phyloP scores from a whole-genome alignment of 305 asterid species.

The Fraxinus sp. region DNA sequence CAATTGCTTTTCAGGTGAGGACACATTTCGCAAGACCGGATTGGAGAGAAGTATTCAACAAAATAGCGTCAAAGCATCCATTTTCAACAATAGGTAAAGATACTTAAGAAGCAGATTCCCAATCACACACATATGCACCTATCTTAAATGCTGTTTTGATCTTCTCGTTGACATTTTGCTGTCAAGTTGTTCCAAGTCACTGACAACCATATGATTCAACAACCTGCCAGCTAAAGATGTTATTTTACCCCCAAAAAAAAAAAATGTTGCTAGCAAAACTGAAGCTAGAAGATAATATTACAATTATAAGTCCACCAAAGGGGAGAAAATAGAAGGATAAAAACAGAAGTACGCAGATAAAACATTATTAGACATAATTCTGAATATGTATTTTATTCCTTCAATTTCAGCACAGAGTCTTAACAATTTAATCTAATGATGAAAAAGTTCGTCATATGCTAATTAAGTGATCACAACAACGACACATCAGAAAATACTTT shows the following conservation, averaged over 20 bases:
- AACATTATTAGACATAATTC: not conserved
- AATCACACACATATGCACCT: not conserved
- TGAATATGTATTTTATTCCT: not conserved
- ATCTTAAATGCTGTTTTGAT: not conserved
- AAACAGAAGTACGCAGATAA: not conserved
- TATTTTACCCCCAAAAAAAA: not conserved
- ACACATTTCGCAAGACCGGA: slow-evolving; percentile 95
- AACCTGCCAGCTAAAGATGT: slow-evolving; percentile 3
- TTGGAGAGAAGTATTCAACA: slow-evolving; percentile 82
- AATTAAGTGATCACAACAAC: not conserved
- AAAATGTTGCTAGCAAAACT: not conserved
- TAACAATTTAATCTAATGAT: not conserved
- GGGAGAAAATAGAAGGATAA: not conserved
- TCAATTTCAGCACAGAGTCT: not conserved
- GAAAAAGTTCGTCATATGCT: not conserved
- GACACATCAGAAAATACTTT: not conserved
- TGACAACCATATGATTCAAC: not conserved
- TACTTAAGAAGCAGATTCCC: slow-evolving; percentile 16
- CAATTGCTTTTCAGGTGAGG: slow-evolving; percentile 57
- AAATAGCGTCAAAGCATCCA: slow-evolving; percentile 78
- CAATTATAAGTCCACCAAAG: not conserved
- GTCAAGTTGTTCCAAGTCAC: slow-evolving; percentile 8
- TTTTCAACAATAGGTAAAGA: slow-evolving; percentile 72
- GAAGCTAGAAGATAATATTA: not conserved
- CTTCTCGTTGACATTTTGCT: not conserved